Evolutionary conservation across 2,329 filamentous ascomycete species (phyloP).

Genomic region (Pseudogymnoascus sp.): DNA sequence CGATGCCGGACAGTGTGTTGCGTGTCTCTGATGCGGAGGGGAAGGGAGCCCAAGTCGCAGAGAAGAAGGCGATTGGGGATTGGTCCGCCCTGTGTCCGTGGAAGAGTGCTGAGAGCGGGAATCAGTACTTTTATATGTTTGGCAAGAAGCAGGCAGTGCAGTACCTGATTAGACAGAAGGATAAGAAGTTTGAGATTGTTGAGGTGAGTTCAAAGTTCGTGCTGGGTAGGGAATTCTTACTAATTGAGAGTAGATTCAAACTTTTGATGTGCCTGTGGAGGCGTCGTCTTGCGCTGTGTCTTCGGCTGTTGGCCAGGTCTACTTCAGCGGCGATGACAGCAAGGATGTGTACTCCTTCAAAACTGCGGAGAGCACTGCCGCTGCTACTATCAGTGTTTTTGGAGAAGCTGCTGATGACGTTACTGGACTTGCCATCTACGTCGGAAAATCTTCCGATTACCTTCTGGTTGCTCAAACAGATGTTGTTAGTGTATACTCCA

Average conservation of each 20-base stretch:
- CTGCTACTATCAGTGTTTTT: slow-evolving; percentile 31
- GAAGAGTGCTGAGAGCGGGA: slow-evolving; percentile 33
- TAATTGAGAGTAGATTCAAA: slow-evolving; percentile 38
- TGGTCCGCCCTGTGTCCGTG: slow-evolving; percentile 42
- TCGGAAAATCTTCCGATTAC: slow-evolving; percentile 31
- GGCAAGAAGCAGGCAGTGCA: slow-evolving; percentile 36
- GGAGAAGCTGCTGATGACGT: slow-evolving; percentile 33
- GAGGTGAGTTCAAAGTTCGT: not conserved
- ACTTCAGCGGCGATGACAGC: slow-evolving; percentile 35
- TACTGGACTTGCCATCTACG: slow-evolving; percentile 37
- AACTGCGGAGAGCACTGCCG: slow-evolving; percentile 32
- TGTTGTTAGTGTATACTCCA: slow-evolving; percentile 34
- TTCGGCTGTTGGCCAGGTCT: slow-evolving; percentile 30
- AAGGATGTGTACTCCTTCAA: slow-evolving; percentile 33
- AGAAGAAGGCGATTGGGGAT: slow-evolving; percentile 35
- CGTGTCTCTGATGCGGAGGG: slow-evolving; percentile 39
- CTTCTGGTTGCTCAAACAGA: slow-evolving; percentile 36
- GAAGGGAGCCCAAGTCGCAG: slow-evolving; percentile 28
- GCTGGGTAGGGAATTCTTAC: slow-evolving; percentile 13
- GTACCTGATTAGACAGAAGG: slow-evolving; percentile 30
- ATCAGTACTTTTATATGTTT: slow-evolving; percentile 40
- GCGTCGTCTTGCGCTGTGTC: slow-evolving; percentile 38
- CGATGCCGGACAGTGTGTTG: slow-evolving; percentile 32
- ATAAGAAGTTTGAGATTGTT: slow-evolving; percentile 13
- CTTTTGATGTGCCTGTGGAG: slow-evolving; percentile 36